phyloP scores from a whole-genome alignment of 1,284 basidiomycete genomes.

The Trichosporon ovoides region DNA sequence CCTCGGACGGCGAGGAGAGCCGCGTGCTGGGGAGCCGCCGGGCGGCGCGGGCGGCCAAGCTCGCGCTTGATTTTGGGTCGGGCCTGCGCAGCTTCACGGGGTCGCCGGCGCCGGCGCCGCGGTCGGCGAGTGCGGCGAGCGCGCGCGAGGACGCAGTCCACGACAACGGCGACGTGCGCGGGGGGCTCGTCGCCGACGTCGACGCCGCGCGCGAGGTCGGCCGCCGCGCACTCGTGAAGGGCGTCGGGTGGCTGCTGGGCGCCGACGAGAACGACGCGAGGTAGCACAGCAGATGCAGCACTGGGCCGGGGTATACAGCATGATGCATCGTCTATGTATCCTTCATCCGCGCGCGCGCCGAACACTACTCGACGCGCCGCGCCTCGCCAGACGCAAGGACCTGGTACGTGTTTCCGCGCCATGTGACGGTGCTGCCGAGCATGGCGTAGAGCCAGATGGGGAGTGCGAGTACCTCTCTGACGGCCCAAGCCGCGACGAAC shows the following conservation, averaged over 20 bases:
- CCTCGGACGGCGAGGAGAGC: conserved; percentile 22
- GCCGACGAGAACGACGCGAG: conserved; percentile 35
- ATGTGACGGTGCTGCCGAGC: conserved; percentile 69
- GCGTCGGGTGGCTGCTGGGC: conserved; percentile 49
- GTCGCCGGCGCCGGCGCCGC: conserved; percentile 6
- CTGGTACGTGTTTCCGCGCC: conserved; percentile 61
- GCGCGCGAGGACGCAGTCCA: neutral
- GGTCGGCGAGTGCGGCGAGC: neutral
- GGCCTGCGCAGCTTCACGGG: conserved; percentile 13
- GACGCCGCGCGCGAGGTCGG: conserved; percentile 40
- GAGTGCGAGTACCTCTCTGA: conserved; percentile 70
- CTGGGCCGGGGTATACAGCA: neutral
- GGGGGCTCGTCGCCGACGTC: conserved; percentile 36
- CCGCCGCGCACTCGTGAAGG: conserved; percentile 44
- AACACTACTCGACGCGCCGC: neutral
- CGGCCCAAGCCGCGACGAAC: conserved; percentile 71
- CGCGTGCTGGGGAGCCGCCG: conserved; percentile 41
- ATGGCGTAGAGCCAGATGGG: conserved; percentile 81
- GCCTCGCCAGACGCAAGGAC: conserved; percentile 40
- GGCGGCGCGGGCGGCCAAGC: conserved; percentile 42
- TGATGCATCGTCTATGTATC: neutral
- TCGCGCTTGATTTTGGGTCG: conserved; percentile 24
- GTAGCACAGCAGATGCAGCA: neutral
- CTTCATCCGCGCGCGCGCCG: neutral
- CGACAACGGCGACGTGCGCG: conserved; percentile 2